Base-by-base conservation (phyloP, 2,329 filamentous ascomycete genomes). In the Aureobasidium lini region DNA sequence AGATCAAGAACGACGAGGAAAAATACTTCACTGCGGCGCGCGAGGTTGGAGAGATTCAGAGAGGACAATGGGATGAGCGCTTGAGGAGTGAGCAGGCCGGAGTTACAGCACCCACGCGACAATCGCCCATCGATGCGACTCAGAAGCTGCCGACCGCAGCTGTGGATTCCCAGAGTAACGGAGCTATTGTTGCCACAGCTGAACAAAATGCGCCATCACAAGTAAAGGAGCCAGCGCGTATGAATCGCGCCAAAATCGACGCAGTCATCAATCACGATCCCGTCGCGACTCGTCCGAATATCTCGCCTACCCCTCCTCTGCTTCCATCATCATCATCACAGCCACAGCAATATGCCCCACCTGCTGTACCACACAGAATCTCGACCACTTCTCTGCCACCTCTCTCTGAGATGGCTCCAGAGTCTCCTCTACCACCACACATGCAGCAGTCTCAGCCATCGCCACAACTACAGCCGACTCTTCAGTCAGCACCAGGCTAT, bases 1-100 rank as follows among this genome's bases (percentile, higher is more conserved):
- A 87, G 67, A 89, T 96, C 61, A 79, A 82, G 61, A 83, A 88
- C 59, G 87, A 94, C 62, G 92, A 96, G 75, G 80, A 79, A 61
- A 79, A 77, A 54, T 88, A 87, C 68, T 79, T 81, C 29, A 75
- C 75, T 16, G 74, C 93, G 44, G 81, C 85, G 70, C 78, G 78
- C 61, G 87, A 96, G 64, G 83, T 95, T 53, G 76, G 79, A 40
- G 80, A 85, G 60, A 80, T 94, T 50, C 84, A 92, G 70, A 79
- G 80, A 67, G 82, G 81, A 46, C 77, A 80, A 57, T 78, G 76
- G 71, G 79, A 84, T 62, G 75, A 80, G 28, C 67, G 69, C 59
- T 60, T 75, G 10, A 52, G 57, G 7, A 43, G 29, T 15, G 54
- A 61, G 31, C 57, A 61, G 48, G 43, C 52, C 23, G n/a, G 31